Evolutionary conservation across 192 early-diverging fungal genomes (phyloP).

Genomic region (Coemansia sp.): DNA sequence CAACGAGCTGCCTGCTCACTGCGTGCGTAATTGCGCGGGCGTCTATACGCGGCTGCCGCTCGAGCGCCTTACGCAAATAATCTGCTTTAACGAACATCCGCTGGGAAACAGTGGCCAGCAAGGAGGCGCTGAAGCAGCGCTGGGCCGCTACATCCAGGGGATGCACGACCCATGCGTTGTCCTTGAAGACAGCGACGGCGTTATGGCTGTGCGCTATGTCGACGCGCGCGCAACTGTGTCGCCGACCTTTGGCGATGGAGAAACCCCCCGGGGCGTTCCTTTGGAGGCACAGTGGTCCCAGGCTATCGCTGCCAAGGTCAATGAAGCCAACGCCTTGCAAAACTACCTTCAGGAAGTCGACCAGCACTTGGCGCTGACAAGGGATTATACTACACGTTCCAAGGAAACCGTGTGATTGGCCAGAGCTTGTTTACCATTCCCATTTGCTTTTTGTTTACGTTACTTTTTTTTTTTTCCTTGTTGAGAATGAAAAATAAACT

Average conservation of each 20-base stretch:
- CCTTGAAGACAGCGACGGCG: background rate
- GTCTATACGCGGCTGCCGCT: constrained; percentile 32
- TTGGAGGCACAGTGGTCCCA: constrained; percentile 27
- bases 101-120: constrained; percentile 1
- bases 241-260: background rate
- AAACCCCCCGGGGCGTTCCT: background rate
- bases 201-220: constrained; percentile 19
- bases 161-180: constrained; percentile 30
- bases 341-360: constrained; percentile 23
- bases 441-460: constrained; percentile 9
- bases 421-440: background rate
- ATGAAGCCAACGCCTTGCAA: constrained; percentile 18
- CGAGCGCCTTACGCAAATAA: constrained; percentile 18
- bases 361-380: constrained; percentile 41
- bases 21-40: constrained; percentile 14
- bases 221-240: constrained; percentile 12
- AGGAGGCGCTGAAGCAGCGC: background rate
- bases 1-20: constrained; percentile 27
- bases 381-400: constrained; percentile 20
- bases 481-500: background rate
- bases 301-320: constrained; percentile 13
- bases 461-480: background rate
- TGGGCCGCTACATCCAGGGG: constrained; percentile 30
- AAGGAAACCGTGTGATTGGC: background rate
- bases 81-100: constrained; percentile 30